Percentiles rank a stretch among this genome's conserved stretches.
These are phyloP conservation scores for Baffinella frigidus DNA, from an alignment of 208 protist species.

Conservation along the genomic window DNA sequence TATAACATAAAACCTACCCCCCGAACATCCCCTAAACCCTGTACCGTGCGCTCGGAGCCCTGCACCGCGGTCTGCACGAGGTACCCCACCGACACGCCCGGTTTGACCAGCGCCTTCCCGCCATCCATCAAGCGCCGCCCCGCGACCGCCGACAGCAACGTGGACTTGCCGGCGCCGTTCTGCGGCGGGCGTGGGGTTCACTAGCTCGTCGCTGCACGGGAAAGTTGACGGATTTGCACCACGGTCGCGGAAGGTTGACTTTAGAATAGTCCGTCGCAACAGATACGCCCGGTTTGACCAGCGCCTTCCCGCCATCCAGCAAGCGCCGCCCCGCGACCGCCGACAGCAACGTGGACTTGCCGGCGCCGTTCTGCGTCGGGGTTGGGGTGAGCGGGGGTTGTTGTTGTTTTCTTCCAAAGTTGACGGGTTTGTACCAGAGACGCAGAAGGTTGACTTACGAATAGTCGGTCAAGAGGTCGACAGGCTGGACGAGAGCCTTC, in stretches of 20 bases:
- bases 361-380: neutral
- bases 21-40: too few species aligned
- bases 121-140: neutral
- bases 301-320: neutral
- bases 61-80: conserved; percentile 33
- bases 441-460: too few species aligned
- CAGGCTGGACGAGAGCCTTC: conserved; percentile 23
- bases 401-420: too few species aligned
- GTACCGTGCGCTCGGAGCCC: neutral
- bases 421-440: too few species aligned
- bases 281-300: conserved; percentile 23
- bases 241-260: too few species aligned
- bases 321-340: neutral
- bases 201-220: too few species aligned
- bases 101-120: conserved; percentile 27
- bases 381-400: too few species aligned
- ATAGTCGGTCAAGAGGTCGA: too few species aligned
- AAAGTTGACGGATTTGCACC: too few species aligned
- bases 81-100: conserved; percentile 25
- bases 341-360: neutral
- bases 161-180: neutral
- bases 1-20: too few species aligned
- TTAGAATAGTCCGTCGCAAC: too few species aligned
- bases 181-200: too few species aligned
- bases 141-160: neutral